Conservation (phyloP, 306 rosid genomes). For the Cercis canadensis region DNA sequence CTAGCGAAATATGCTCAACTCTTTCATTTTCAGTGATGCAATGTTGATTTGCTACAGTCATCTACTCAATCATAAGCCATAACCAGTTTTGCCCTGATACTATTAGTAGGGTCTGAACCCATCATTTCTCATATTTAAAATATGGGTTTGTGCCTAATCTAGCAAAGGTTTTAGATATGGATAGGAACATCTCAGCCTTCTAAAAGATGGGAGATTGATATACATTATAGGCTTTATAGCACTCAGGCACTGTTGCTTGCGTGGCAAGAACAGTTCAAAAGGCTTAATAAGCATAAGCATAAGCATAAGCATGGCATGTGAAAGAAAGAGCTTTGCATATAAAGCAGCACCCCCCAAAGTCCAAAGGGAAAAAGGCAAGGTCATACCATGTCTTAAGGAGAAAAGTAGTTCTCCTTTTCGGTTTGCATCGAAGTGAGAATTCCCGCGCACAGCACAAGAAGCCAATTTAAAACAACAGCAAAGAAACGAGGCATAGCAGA, state of each 20-base stretch:
- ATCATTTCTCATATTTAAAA: neutral
- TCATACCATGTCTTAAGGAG: neutral
- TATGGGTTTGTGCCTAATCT: neutral
- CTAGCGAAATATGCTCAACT: slow-evolving; percentile 2
- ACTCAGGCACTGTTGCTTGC: slow-evolving; percentile 13
- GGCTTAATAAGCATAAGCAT: neutral
- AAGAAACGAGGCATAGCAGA: slow-evolving; percentile 15
- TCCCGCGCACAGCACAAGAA: neutral
- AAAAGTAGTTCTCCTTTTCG: slow-evolving; percentile 6
- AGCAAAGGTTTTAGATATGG: neutral
- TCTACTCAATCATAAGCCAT: neutral
- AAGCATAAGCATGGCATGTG: neutral
- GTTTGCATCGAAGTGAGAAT: neutral
- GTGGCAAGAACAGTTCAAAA: slow-evolving; percentile 27
- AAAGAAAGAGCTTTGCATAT: slow-evolving; percentile 1
- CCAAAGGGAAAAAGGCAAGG: neutral
- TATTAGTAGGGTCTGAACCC: neutral
- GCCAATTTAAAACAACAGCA: slow-evolving; percentile 25
- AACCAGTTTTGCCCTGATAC: slow-evolving; percentile 10
- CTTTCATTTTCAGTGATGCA: slow-evolving; percentile 13
- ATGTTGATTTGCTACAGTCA: slow-evolving; percentile 23
- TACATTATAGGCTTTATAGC: neutral
- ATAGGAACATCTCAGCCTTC: no score
- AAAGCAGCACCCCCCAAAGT: neutral
- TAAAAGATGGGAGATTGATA: neutral